These are phyloP conservation scores for Diaporthe aspalathi DNA, from an alignment of 2,329 filamentous ascomycete genomes.

Conservation along the genomic window DNA sequence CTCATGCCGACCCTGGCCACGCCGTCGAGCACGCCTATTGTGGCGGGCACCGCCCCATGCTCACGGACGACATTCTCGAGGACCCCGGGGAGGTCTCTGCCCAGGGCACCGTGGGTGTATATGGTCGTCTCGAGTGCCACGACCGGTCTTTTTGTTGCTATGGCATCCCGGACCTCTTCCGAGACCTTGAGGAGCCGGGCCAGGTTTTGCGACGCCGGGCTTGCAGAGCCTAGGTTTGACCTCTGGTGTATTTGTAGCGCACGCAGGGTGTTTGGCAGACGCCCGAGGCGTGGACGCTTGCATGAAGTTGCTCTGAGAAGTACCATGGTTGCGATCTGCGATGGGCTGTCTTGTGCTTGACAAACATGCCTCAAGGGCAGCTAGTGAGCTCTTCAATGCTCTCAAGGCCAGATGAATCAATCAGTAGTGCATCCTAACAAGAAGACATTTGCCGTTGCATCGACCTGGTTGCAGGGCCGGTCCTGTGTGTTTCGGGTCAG, in stretches of 20 bases:
- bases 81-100: conserved; percentile 66
- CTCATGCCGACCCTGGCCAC: conserved; percentile 83
- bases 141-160: conserved; percentile 80
- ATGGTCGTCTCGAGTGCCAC: conserved; percentile 96
- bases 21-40: conserved; percentile 88
- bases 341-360: neutral
- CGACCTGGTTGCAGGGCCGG: neutral
- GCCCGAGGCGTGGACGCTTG: neutral
- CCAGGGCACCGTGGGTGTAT: conserved; percentile 92
- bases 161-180: conserved; percentile 83
- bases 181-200: conserved; percentile 74
- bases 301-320: conserved; percentile 17
- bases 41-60: conserved; percentile 87
- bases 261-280: neutral
- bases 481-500: neutral
- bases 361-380: neutral
- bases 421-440: conserved; percentile 1
- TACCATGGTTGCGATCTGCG: conserved; percentile 22
- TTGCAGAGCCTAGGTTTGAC: neutral
- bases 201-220: conserved; percentile 43
- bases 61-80: conserved; percentile 85
- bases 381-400: neutral
- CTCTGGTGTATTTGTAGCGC: neutral
- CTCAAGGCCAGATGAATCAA: neutral
- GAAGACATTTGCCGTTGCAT: neutral